Evolutionary conservation across 352 stramenopile genomes (phyloP).

Genomic region (Phytophthora megakarya): DNA sequence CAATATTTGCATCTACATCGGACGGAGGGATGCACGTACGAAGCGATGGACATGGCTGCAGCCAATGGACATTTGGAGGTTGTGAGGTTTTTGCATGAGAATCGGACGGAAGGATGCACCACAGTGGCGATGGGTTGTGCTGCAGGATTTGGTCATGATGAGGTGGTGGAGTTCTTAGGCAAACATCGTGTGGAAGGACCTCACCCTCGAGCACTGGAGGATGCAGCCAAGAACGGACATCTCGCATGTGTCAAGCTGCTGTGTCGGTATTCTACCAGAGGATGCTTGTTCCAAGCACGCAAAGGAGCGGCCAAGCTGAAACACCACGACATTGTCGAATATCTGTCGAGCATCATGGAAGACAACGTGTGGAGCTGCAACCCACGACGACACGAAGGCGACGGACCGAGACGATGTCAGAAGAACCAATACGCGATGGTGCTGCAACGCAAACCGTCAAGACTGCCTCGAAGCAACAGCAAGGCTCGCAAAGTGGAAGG

Average conservation of each 20-base stretch:
- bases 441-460: slow-evolving; percentile 25
- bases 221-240: slow-evolving; percentile 41
- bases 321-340: slow-evolving; percentile 29
- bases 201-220: slow-evolving; percentile 38
- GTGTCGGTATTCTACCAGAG: slow-evolving; percentile 32
- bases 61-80: slow-evolving; percentile 37
- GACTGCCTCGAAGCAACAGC: slow-evolving; percentile 15
- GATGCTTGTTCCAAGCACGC: slow-evolving; percentile 40
- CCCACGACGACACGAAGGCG: slow-evolving; percentile 27
- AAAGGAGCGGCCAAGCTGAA: slow-evolving; percentile 43
- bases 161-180: slow-evolving; percentile 37
- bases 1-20: slow-evolving; percentile 36
- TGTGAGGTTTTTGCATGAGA: slow-evolving; percentile 38
- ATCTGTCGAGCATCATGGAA: slow-evolving; percentile 36
- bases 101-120: slow-evolving; percentile 35
- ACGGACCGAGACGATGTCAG: slow-evolving; percentile 35
- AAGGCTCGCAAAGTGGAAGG: slow-evolving; percentile 25
- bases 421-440: slow-evolving; percentile 39
- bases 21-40: slow-evolving; percentile 30
- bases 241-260: slow-evolving; percentile 30
- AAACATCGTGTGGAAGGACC: slow-evolving; percentile 40
- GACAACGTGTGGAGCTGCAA: slow-evolving; percentile 44
- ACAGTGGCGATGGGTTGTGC: slow-evolving; percentile 40
- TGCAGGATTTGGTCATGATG: slow-evolving; percentile 28
- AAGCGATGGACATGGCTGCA: slow-evolving; percentile 46